Conservation (phyloP, 768 basidiomycete genomes). For the Chiua virens region DNA sequence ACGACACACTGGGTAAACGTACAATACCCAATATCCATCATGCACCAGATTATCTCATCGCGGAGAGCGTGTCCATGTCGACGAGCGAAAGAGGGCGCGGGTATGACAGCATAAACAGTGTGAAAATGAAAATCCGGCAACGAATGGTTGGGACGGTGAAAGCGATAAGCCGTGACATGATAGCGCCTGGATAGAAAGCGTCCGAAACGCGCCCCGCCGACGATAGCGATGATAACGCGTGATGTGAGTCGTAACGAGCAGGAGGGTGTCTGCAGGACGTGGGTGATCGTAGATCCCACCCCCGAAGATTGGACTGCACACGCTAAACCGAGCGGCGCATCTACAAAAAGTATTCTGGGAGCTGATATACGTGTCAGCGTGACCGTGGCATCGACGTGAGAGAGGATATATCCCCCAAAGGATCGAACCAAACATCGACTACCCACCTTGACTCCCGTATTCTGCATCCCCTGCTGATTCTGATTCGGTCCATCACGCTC, state of each 20-base stretch:
- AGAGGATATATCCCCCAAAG: background rate
- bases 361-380: conserved; percentile 37
- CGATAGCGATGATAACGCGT: conserved; percentile 6
- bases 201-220: conserved; percentile 7
- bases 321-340: background rate
- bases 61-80: background rate
- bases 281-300: conserved; percentile 9
- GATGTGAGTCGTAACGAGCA: background rate
- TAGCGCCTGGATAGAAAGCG: background rate
- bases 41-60: conserved; percentile 3
- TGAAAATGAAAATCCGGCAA: background rate
- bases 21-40: conserved; percentile 6
- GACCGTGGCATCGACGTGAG: too few species aligned
- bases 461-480: conserved; percentile 78
- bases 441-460: conserved; percentile 66
- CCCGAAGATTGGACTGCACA: background rate
- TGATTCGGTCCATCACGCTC: conserved; percentile 85
- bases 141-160: background rate
- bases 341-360: conserved; percentile 79
- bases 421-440: background rate
- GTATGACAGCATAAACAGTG: background rate
- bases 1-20: background rate
- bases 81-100: background rate
- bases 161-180: background rate
- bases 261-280: background rate